Evolutionary conservation across 2,329 filamentous ascomycete genomes (phyloP).

Genomic region (Pestalotiopsis sp.): DNA sequence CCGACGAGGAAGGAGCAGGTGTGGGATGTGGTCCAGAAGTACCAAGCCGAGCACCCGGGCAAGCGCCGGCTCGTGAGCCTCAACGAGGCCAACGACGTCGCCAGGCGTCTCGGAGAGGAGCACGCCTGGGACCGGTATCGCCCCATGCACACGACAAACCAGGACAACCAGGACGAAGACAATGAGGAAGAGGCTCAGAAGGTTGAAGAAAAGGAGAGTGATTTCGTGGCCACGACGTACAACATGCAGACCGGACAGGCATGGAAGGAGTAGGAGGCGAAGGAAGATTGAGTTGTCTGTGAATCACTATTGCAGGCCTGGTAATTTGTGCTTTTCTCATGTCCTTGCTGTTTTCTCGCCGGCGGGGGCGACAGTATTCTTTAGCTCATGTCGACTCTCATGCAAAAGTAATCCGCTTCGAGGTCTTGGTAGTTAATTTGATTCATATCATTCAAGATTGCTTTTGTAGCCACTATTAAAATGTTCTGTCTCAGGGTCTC

Average conservation of each 20-base stretch:
- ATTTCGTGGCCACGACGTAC: conserved; percentile 13
- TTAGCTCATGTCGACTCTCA: not conserved
- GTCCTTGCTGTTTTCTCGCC: not conserved
- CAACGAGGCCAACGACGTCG: conserved; percentile 60
- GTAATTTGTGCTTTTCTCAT: not conserved
- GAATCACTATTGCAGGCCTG: not conserved
- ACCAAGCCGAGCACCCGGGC: conserved; percentile 26
- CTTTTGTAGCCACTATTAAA: not conserved
- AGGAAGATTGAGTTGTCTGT: not conserved
- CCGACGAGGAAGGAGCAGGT: conserved; percentile 20
- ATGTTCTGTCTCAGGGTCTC: too few species aligned
- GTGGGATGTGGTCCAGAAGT: conserved; percentile 25
- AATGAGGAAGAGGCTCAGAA: conserved; percentile 8
- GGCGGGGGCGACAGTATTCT: not conserved
- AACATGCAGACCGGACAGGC: not conserved
- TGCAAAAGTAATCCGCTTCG: not conserved
- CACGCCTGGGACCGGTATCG: conserved; percentile 34
- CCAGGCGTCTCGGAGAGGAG: conserved; percentile 55
- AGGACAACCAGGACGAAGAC: conserved; percentile 8
- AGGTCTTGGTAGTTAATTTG: not conserved
- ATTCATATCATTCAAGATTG: not conserved
- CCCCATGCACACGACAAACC: conserved; percentile 8
- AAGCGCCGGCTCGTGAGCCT: conserved; percentile 55
- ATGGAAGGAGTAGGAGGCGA: not conserved
- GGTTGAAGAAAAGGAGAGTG: conserved; percentile 12